A percentile compares a stretch with the other conserved stretches of the same genome.
Conservation (phyloP, 2,329 filamentous ascomycete genomes). For the Hymenoscyphus linearis region DNA sequence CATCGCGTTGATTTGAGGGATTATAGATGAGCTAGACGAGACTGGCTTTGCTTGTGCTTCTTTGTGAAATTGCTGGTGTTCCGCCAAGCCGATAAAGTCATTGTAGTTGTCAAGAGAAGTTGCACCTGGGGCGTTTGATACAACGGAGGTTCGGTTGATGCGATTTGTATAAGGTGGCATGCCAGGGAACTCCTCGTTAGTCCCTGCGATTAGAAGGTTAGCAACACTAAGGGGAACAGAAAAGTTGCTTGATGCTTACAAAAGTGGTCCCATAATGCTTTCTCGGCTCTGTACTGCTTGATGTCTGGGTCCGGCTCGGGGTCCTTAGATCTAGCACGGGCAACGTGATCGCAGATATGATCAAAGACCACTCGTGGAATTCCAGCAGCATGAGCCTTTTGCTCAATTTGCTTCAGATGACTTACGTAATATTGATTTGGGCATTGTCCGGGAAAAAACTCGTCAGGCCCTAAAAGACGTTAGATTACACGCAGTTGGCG, state of each 20-base stretch:
- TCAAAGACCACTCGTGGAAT: neutral
- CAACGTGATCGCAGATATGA: neutral
- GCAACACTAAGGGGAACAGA: neutral
- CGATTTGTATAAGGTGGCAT: neutral
- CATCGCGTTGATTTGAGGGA: neutral
- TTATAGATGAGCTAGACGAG: neutral
- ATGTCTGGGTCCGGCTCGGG: neutral
- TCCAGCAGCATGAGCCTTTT: neutral
- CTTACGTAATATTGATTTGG: slow-evolving; percentile 1
- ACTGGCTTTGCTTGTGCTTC: neutral
- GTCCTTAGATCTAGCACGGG: neutral
- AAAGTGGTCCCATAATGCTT: neutral
- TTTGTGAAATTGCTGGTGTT: neutral
- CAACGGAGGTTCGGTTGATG: neutral
- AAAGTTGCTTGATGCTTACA: neutral
- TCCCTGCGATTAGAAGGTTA: neutral
- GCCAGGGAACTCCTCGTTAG: neutral
- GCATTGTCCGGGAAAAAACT: slow-evolving; percentile 4
- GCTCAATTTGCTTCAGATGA: neutral
- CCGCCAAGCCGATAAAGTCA: neutral
- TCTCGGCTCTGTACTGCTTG: neutral
- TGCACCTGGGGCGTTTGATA: neutral
- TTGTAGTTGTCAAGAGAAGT: neutral
- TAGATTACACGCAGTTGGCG: neutral
- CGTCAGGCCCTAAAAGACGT: neutral